Conservation (phyloP, 768 basidiomycete genomes). For the Serendipita vermifera region DNA sequence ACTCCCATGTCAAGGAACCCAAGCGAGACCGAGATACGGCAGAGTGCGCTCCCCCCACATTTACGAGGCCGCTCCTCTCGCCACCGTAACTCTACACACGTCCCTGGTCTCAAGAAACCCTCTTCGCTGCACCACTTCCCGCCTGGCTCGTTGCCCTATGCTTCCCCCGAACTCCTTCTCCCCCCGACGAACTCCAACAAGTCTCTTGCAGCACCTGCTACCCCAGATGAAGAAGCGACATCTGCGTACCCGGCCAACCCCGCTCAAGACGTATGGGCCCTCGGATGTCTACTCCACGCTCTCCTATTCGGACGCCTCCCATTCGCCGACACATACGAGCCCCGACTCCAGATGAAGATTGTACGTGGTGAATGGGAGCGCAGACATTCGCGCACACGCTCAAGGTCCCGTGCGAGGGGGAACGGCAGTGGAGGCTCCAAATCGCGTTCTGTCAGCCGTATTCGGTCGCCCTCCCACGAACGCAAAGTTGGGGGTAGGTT, state of each 20-base stretch:
- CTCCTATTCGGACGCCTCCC: slow-evolving; percentile 77
- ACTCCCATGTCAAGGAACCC: slow-evolving; percentile 23
- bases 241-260: slow-evolving; percentile 33
- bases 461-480: slow-evolving; percentile 1
- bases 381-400: slow-evolving; percentile 9
- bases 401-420: slow-evolving; percentile 18
- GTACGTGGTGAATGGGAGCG: slow-evolving; percentile 48
- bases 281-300: slow-evolving; percentile 80
- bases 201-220: slow-evolving; percentile 14
- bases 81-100: slow-evolving; percentile 30
- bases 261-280: slow-evolving; percentile 90
- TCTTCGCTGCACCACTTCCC: slow-evolving; percentile 36
- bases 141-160: slow-evolving; percentile 82
- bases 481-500: slow-evolving; percentile 11
- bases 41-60: slow-evolving; percentile 35
- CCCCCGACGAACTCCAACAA: slow-evolving; percentile 34
- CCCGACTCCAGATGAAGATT: slow-evolving; percentile 84
- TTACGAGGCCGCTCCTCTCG: slow-evolving; percentile 11
- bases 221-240: slow-evolving; percentile 20
- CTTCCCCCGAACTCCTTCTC: slow-evolving; percentile 73
- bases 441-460: slow-evolving; percentile 13
- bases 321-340: slow-evolving; percentile 82
- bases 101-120: slow-evolving; percentile 21
- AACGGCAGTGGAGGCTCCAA: background rate
- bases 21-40: slow-evolving; percentile 23